Conservation (phyloP, 164 flowering plant species). For the Sedum album region DNA sequence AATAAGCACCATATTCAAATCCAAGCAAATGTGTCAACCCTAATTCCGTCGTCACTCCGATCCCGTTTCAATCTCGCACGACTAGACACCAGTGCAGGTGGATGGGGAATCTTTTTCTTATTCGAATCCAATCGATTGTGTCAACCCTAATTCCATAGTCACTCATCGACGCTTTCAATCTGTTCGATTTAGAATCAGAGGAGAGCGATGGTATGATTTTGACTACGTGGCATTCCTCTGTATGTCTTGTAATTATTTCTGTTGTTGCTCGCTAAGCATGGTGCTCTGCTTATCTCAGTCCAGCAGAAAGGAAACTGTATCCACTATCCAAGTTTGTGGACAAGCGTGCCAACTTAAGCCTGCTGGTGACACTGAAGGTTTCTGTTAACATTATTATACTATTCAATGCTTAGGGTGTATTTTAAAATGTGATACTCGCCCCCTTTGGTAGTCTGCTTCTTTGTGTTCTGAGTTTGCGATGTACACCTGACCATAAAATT, state of each 20-base stretch:
- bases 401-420: too few species aligned
- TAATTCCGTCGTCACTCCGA: too few species aligned
- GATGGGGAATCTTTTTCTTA: neutral
- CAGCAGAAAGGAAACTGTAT: slow-evolving; percentile 49
- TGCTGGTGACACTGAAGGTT: slow-evolving; percentile 72
- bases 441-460: too few species aligned
- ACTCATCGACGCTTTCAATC: too few species aligned
- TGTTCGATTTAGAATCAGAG: neutral
- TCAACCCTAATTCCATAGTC: neutral
- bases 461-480: too few species aligned
- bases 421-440: too few species aligned
- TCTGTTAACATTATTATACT: too few species aligned
- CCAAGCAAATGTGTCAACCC: too few species aligned
- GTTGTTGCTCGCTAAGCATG: neutral
- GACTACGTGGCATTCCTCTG: neutral
- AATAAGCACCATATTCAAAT: too few species aligned
- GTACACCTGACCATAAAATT: too few species aligned
- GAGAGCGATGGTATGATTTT: neutral
- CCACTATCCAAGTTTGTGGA: slow-evolving; percentile 50
- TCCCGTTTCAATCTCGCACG: too few species aligned
- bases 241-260: neutral
- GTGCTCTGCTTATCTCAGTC: slow-evolving; percentile 19
- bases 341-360: slow-evolving; percentile 64
- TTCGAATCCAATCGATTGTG: neutral
- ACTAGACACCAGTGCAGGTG: too few species aligned